phyloP scores from a whole-genome alignment of 2,329 filamentous ascomycete species.

The Thielaviopsis euricoi region DNA sequence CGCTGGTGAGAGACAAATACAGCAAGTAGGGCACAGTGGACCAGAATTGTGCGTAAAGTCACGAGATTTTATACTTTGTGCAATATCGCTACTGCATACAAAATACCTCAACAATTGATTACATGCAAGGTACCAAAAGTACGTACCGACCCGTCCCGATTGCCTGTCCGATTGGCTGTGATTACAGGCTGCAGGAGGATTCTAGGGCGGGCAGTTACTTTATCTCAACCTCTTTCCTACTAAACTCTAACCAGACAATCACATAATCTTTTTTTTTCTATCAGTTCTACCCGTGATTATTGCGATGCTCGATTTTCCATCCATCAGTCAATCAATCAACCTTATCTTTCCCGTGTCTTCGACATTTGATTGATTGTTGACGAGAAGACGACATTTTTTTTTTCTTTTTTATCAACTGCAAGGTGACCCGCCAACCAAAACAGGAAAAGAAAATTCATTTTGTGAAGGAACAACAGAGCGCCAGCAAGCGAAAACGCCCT shows the following conservation, averaged over 20 bases:
- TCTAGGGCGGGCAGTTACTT: background rate
- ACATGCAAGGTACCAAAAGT: background rate
- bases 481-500: conserved; percentile 5
- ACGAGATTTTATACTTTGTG: too few species aligned
- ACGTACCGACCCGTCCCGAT: background rate
- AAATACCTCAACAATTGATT: too few species aligned
- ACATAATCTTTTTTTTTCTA: background rate
- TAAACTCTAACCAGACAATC: background rate
- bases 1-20: too few species aligned
- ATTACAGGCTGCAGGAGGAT: background rate
- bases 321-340: background rate
- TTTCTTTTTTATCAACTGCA: too few species aligned
- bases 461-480: background rate
- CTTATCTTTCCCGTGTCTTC: background rate
- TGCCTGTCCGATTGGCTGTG: background rate
- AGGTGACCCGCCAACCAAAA: background rate
- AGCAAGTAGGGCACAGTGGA: too few species aligned
- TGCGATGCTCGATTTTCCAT: background rate
- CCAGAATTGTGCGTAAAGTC: too few species aligned
- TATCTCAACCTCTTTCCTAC: background rate
- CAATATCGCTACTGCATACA: too few species aligned
- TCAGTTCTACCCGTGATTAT: background rate
- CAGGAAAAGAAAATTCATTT: background rate
- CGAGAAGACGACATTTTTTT: background rate
- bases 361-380: background rate